Evolutionary conservation across 192 early-diverging fungal genomes (phyloP), one percentile per base, ranked within the genome.

Genomic region (Coemansia sp.): DNA sequence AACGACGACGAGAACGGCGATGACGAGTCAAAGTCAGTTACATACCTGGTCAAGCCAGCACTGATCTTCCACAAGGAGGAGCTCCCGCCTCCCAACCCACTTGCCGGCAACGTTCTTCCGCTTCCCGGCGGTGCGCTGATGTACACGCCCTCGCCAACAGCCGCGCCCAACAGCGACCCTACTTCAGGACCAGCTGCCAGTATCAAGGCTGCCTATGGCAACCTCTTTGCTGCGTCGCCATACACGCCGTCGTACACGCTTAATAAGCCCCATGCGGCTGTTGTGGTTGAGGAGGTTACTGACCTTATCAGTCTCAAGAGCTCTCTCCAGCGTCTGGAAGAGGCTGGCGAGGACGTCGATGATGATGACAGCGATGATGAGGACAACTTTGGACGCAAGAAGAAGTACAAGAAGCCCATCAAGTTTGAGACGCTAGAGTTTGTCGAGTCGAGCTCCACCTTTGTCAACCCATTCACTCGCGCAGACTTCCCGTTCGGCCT

Each of bases 11-110:
- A 81, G 1, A 53, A 75, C 21, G 70, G 68, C 43, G 72, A 66
- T 19, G 73, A 81, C 26, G 74, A 60, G 50, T 69, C 70, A 44
- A 69, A 70, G 54, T 75, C 78, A 0, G 56, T 81, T 16, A 81
- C 73, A 41, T 81, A 81, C 43, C 47, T 81, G 53, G 48, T 75
- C 70, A 81, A 81, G 73, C 78, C 78, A 0, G 78, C 78, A 1
- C 57, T 81, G 73, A 75, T 81, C 47, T 81, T 75, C 78, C 78
- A 81, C 73, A 75, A 75, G 63, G 78, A 81, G 43, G 78, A 75
- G 67, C 63, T 81, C 15, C 69, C 78, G 59, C 77, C 77, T n/a
- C 72, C 78, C 19, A 81, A 81, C 58, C 72, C 72, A 0, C 64
- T 80, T 5, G 78, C 67, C 7, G 78, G 78, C 43, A 80, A 80